Conservation (phyloP, 176 grass and related monocot species). For the Ampelocalamus luodianensis region DNA sequence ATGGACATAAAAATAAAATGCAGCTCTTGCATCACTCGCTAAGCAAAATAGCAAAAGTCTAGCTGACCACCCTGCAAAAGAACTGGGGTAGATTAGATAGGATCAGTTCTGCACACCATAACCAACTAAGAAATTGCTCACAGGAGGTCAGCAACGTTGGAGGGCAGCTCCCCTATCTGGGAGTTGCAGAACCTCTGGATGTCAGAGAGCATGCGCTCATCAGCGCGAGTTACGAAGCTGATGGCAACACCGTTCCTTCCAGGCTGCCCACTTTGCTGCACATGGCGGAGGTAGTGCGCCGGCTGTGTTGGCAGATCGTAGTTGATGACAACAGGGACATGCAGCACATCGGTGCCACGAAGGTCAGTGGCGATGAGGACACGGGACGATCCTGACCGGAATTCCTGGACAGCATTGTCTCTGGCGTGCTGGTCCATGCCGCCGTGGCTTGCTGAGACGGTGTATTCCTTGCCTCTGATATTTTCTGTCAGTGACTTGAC, state of each 20-base stretch:
- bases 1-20: no score
- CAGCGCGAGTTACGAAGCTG: constrained; percentile 12
- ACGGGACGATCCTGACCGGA: constrained; percentile 53
- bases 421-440: constrained; percentile 61
- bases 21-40: not conserved
- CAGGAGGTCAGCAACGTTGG: not conserved
- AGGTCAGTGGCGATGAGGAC: constrained; percentile 59
- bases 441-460: constrained; percentile 58
- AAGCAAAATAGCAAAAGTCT: not conserved
- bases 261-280: not conserved
- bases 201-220: not conserved
- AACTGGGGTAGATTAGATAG: not conserved
- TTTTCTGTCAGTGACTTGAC: constrained; percentile 53
- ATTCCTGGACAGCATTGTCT: constrained; percentile 57
- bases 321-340: constrained; percentile 57
- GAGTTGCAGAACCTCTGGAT: constrained; percentile 31
- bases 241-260: constrained; percentile 1
- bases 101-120: not conserved
- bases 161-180: constrained; percentile 28
- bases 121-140: not conserved
- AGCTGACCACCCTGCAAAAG: not conserved
- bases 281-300: not conserved
- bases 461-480: constrained; percentile 54
- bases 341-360: constrained; percentile 40
- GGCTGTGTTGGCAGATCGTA: constrained; percentile 65